Conservation (phyloP, 73 alveolate genomes). For the Halteria grandinella region DNA sequence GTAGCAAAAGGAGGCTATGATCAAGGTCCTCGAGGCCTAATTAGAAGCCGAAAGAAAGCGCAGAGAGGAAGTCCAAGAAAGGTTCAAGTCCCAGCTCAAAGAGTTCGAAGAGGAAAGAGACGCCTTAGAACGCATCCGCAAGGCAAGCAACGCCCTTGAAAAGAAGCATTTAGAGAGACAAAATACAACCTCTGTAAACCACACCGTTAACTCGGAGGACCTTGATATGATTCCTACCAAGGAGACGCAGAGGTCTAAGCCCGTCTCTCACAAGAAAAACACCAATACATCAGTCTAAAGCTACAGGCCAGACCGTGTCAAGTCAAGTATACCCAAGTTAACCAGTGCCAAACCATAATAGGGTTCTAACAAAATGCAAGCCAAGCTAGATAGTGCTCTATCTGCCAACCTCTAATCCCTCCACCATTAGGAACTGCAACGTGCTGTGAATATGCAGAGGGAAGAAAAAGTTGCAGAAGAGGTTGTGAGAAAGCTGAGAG, state of each 20-base stretch:
- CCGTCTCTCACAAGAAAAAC: not conserved
- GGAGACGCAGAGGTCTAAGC: conserved; percentile 1
- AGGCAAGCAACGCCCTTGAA: conserved; percentile 1
- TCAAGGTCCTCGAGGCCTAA: conserved; percentile 29
- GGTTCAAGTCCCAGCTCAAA: conserved; percentile 15
- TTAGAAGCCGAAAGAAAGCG: conserved; percentile 5
- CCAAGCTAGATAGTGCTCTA: too few species aligned
- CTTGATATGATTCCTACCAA: conserved; percentile 47
- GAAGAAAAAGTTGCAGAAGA: too few species aligned
- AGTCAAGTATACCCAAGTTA: conserved; percentile 16
- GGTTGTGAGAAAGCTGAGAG: too few species aligned
- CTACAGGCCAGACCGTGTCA: conserved; percentile 13
- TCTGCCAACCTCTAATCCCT: too few species aligned
- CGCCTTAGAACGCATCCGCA: not conserved
- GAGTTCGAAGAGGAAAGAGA: conserved; percentile 39
- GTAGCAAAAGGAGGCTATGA: conserved; percentile 12
- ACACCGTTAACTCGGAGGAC: conserved; percentile 7
- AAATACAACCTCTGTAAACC: not conserved
- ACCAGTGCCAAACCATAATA: not conserved
- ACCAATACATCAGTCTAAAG: not conserved
- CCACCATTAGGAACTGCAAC: too few species aligned
- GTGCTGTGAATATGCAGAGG: too few species aligned
- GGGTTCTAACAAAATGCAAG: conserved; percentile 5
- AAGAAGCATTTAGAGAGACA: not conserved
- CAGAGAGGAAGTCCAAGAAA: conserved; percentile 7